Evolutionary conservation across 2,329 filamentous ascomycete species (phyloP), one percentile per base, ranked within the genome.

Genomic region (Chaetomiaceae sp.): DNA sequence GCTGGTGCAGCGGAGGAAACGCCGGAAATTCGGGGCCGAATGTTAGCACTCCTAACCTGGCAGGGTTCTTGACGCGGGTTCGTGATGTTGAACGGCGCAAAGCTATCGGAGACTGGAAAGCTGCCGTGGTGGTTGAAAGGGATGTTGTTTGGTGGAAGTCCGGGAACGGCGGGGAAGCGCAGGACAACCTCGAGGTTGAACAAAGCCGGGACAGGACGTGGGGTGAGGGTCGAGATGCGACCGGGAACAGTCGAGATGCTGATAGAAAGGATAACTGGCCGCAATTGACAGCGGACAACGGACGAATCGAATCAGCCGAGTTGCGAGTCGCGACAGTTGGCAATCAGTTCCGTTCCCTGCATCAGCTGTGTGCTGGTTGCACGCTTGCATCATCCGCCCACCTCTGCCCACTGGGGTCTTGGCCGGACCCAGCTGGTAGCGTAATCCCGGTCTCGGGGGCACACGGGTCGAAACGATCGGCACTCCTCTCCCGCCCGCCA

Each of bases 361-460:
- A 45, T 38, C 43, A 25, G 44, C 19, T 29, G 27, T 42, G 46
- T 17, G 42, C 34, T 44, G 14, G 27, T 40, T 29, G 40, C 50
- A 46, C 33, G 53, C 34, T 33, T 55, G 53, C 48, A 56, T 51
- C 51, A 51, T 49, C 51, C 43, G 45, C 31, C 38, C 29, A 33
- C 17, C 27, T 47, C 47, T 49, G 34, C 47, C 53, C 47, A 46
- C 42, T 33, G 39, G 31, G 42, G 47, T 37, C 51, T 57, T 55
- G 57, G 52, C 50, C 47, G 25, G 53, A 36, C 36, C 53, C 25
- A 31, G 38, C 46, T 51, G 47, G 51, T 53, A 53, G 47, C 55
- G 50, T 54, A 55, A 59, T 59, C 55, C 57, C 53, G 57, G 58
- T 56, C 47, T 56, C 48, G 53, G 55, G 49, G 7, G 31, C 12